A percentile compares a stretch with the other conserved stretches of the same genome.
Evolutionary conservation across 805 yeast species (phyloP).

Genomic region (Kodamaea neixiangensis): DNA sequence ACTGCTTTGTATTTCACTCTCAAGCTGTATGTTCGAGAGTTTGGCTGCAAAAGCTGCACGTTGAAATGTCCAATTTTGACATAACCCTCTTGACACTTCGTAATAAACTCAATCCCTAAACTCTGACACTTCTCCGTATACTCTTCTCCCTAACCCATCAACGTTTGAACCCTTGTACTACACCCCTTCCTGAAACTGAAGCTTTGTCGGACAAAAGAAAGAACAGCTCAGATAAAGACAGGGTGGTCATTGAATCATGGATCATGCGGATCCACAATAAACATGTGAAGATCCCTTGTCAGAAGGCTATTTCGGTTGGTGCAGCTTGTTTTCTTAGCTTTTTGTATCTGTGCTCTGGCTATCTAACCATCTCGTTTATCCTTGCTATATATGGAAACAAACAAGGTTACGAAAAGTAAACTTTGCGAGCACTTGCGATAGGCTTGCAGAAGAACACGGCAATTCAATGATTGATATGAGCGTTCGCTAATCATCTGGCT

Average conservation of each 20-base stretch:
- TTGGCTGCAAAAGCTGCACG: not conserved
- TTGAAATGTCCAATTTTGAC: not conserved
- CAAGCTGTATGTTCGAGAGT: no score
- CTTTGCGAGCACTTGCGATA: no score
- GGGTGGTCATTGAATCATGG: not conserved
- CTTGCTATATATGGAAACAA: not conserved
- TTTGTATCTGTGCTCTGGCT: no score
- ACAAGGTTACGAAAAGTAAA: not conserved
- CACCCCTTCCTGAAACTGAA: not conserved
- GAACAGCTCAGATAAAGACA: not conserved
- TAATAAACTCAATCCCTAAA: no score
- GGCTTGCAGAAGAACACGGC: not conserved
- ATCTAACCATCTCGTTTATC: not conserved
- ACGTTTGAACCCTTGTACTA: not conserved
- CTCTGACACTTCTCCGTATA: no score
- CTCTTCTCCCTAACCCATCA: no score
- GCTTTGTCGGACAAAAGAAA: no score
- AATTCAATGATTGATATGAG: not conserved
- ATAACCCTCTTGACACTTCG: not conserved
- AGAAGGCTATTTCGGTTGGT: no score
- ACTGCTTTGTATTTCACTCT: no score
- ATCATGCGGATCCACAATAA: not conserved
- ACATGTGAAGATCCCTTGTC: not conserved
- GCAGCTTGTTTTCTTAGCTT: no score
- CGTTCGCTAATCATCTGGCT: not conserved